Conservation (phyloP, 306 rosid species). For the Astragalus membranaceus region DNA sequence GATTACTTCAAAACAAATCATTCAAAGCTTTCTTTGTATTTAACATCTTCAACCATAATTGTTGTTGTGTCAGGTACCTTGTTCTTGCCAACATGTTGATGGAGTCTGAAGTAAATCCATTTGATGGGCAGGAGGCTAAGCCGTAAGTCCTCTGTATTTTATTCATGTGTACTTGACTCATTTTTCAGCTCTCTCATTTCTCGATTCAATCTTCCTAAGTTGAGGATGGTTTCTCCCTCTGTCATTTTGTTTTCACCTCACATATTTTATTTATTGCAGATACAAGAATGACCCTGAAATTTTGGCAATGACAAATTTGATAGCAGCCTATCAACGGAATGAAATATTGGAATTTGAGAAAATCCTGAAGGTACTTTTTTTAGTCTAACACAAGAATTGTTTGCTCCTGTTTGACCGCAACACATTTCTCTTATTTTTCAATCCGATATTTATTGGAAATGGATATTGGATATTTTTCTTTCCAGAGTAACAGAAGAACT, state of each 20-base stretch:
- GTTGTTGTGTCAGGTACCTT: conserved; percentile 52
- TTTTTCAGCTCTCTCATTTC: not conserved
- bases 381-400: conserved; percentile 5
- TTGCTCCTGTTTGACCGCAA: not conserved
- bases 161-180: not conserved
- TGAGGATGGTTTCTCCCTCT: not conserved
- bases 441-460: conserved; percentile 19
- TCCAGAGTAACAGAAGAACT: conserved; percentile 77
- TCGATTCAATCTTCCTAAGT: not conserved
- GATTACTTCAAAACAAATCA: not conserved
- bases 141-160: conserved; percentile 39
- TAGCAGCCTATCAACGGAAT: conserved; percentile 95
- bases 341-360: conserved; percentile 97
- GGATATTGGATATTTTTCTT: conserved; percentile 14
- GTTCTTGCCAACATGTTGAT: conserved; percentile 84
- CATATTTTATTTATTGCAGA: conserved; percentile 38
- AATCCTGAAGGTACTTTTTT: conserved; percentile 64
- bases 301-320: conserved; percentile 96
- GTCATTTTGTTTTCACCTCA: not conserved
- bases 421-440: conserved; percentile 11
- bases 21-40: conserved; percentile 5
- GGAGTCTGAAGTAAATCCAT: conserved; percentile 65
- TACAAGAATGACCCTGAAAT: conserved; percentile 98
- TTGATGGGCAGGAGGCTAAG: conserved; percentile 64
- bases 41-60: not conserved